These are phyloP conservation scores for Cladosporium sp. DNA, from an alignment of 2,329 filamentous ascomycete genomes.

Conservation along the genomic window DNA sequence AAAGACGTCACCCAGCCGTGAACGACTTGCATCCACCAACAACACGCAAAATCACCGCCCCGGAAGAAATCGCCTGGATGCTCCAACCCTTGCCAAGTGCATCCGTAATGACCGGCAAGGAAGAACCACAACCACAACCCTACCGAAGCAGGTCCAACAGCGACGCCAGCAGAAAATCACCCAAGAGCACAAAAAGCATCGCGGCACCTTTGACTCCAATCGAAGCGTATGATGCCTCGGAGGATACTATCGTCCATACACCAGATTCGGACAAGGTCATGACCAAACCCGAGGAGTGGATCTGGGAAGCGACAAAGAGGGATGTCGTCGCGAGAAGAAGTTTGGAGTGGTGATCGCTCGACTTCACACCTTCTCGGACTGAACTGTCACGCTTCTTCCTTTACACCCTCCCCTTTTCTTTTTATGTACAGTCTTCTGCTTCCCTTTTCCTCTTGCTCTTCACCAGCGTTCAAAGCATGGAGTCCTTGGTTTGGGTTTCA, in stretches of 20 bases:
- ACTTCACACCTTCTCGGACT: background rate
- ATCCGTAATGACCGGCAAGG: conserved; percentile 84
- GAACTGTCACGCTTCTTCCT: background rate
- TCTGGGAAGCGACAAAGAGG: conserved; percentile 8
- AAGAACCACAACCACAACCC: conserved; percentile 46
- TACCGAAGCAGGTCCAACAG: conserved; percentile 53
- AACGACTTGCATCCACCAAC: conserved; percentile 61
- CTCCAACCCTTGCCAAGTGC: conserved; percentile 84
- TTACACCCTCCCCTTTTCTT: background rate
- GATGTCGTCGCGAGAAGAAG: conserved; percentile 2
- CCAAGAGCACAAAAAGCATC: conserved; percentile 14
- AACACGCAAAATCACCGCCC: conserved; percentile 26
- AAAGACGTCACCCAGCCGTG: conserved; percentile 51
- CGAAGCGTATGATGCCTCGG: conserved; percentile 31
- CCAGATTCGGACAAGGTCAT: conserved; percentile 31
- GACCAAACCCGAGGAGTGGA: conserved; percentile 4
- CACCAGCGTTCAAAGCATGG: conserved; percentile 17
- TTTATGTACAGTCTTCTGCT: background rate
- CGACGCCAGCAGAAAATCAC: conserved; percentile 34
- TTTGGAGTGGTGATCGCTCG: conserved; percentile 1
- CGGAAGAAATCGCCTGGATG: conserved; percentile 79
- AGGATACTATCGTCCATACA: conserved; percentile 18
- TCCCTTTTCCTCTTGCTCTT: background rate
- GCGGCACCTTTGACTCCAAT: conserved; percentile 34
- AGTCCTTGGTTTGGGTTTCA: conserved; percentile 24